Base-by-base conservation (phyloP, 1,139 yeast species). In the Pneumocystis oryctolagi region DNA sequence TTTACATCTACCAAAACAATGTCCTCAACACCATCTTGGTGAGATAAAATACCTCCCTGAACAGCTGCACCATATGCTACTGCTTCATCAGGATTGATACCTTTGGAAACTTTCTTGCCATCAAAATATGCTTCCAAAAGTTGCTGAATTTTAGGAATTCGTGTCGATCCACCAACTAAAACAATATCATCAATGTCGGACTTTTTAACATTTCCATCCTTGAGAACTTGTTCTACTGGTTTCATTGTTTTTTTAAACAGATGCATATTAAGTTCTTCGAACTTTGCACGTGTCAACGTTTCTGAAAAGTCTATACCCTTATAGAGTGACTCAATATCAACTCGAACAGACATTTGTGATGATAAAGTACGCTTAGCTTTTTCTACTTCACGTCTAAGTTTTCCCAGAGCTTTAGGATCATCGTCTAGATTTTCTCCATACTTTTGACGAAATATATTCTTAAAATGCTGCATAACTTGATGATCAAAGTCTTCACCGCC, bases 61-160 rank as follows among this genome's bases (percentile, higher is more conserved):
- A 89, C 96, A 70, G 96, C 96, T 67, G 96, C 96, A 83, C 96
- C 96, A 75, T 85, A 89, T 66, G 96, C 96, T 76, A 89, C 96
- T 74, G 96, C 96, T 80, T 89, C 96, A 78, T 89, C 97, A 66
- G 97, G 97, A 80, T 89, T 89, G 73, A 89, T 89, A 78, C 96
- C 95, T 82, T 88, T 89, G 69, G 95, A 85, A 64, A 95, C 92
- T 79, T 89, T 87, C 82, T 89, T 89, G 72, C 95, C 95, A 74
- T 85, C 85, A 77, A 89, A 89, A 82, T 78, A 89, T 69, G 82
- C 81, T 78, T 89, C 95, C 69, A 89, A 81, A 71, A 89, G 81
- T 77, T 87, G 87, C 80, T 88, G 96, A 69, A 89, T 96, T 81
- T 89, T 89, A 78, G 97, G 97, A 79, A 89, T 89, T 84, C 97